Percentiles rank a stretch among this genome's conserved stretches.
phyloP scores from a whole-genome alignment of 2,329 filamentous ascomycete genomes.

The Fusarium sp. region DNA sequence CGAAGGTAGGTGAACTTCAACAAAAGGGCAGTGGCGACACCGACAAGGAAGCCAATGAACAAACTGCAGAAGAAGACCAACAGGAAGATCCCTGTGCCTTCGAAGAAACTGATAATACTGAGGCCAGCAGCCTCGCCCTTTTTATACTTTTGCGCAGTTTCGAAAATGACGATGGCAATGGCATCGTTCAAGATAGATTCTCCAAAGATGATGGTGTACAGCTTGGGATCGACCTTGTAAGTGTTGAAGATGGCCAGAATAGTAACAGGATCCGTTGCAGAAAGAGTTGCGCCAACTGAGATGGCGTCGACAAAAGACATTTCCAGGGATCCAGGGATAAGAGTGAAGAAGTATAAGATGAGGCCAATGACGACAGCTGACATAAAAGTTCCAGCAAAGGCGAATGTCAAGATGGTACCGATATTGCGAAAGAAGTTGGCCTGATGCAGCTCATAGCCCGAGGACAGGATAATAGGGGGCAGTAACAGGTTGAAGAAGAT shows the following conservation, averaged over 20 bases:
- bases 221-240: conserved; percentile 98
- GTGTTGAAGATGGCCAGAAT: conserved; percentile 99
- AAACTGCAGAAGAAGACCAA: conserved; percentile 95
- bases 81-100: conserved; percentile 94
- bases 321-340: conserved; percentile 83
- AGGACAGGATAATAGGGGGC: conserved; percentile 97
- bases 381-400: conserved; percentile 96
- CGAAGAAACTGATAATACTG: conserved; percentile 84
- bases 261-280: conserved; percentile 96
- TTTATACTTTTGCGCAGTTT: conserved; percentile 94
- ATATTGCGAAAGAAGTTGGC: conserved; percentile 99
- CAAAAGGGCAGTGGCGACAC: conserved; percentile 85
- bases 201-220: conserved; percentile 98
- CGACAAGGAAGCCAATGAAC: conserved; percentile 87
- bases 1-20: conserved; percentile 96
- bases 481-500: conserved; percentile 99
- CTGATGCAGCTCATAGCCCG: conserved; percentile 96
- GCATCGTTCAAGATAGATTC: conserved; percentile 98
- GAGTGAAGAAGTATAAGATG: conserved; percentile 89
- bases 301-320: conserved; percentile 96
- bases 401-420: conserved; percentile 95
- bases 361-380: conserved; percentile 94
- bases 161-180: conserved; percentile 97
- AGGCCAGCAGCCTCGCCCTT: conserved; percentile 77
- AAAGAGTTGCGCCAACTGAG: conserved; percentile 94